phyloP scores from a whole-genome alignment of 2,329 filamentous ascomycete genomes.

The Leptodontidium sp. region DNA sequence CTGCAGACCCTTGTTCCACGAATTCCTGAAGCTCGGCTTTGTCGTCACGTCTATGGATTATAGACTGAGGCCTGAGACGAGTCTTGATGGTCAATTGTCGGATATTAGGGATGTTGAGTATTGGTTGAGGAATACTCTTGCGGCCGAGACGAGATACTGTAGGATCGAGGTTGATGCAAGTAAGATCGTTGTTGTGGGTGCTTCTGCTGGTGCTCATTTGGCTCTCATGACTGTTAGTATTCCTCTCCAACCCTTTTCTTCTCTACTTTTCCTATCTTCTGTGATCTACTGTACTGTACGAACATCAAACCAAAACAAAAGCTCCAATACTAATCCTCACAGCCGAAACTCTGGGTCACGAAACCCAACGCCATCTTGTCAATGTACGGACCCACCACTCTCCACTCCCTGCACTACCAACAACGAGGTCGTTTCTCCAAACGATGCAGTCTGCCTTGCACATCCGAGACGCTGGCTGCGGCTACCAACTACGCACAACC shows the following conservation, averaged over 20 bases:
- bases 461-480: constrained; percentile 24
- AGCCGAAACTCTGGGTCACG: constrained; percentile 36
- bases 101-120: constrained; percentile 36
- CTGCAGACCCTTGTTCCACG: constrained; percentile 31
- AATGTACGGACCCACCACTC: constrained; percentile 34
- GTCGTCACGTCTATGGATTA: constrained; percentile 36
- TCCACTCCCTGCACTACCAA: constrained; percentile 24
- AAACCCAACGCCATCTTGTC: constrained; percentile 30
- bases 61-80: constrained; percentile 33
- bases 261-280: not conserved
- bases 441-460: constrained; percentile 15
- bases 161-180: constrained; percentile 12
- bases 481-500: constrained; percentile 26
- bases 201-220: constrained; percentile 33
- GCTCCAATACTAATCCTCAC: not conserved
- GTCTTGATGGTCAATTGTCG: constrained; percentile 27
- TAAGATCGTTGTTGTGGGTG: constrained; percentile 34
- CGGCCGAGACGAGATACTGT: constrained; percentile 6
- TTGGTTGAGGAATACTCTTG: constrained; percentile 32
- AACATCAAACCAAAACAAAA: not conserved
- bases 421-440: constrained; percentile 24
- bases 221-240: constrained; percentile 33
- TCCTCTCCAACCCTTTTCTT: not conserved
- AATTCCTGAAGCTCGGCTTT: constrained; percentile 33
- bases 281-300: not conserved